phyloP scores from a whole-genome alignment of 345 rosid genomes.

The Populus deltoides region DNA sequence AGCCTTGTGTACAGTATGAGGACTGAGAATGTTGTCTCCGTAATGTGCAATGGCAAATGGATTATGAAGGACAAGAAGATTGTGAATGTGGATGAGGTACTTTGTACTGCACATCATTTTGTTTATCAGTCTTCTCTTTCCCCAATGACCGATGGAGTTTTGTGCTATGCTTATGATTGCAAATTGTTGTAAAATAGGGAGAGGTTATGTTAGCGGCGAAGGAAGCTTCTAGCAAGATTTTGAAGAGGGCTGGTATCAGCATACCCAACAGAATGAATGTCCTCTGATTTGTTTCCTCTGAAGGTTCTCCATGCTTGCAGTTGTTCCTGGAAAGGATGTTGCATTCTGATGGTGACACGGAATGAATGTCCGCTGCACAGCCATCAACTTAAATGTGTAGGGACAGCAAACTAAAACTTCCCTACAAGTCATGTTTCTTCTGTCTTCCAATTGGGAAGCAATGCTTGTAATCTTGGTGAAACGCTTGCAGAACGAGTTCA shows the following conservation, averaged over 20 bases:
- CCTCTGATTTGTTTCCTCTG: slow-evolving; percentile 15
- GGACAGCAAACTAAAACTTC: background rate
- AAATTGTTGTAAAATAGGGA: slow-evolving; percentile 25
- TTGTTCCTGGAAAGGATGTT: too few relatives aligned
- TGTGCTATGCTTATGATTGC: background rate
- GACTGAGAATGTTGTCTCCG: slow-evolving; percentile 57
- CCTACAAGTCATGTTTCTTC: too few relatives aligned
- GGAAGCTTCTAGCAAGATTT: slow-evolving; percentile 41
- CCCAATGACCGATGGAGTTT: too few relatives aligned
- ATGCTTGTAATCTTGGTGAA: too few relatives aligned
- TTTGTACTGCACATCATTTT: background rate
- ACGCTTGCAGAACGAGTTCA: too few relatives aligned
- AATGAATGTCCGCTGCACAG: too few relatives aligned
- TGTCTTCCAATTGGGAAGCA: too few relatives aligned
- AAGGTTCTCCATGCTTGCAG: background rate
- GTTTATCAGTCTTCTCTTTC: too few relatives aligned
- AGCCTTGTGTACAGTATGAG: slow-evolving; percentile 65
- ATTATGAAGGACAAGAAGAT: slow-evolving; percentile 63
- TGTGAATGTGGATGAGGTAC: slow-evolving; percentile 55
- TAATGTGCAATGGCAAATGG: slow-evolving; percentile 77
- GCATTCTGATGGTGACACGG: too few relatives aligned
- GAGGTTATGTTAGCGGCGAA: slow-evolving; percentile 44
- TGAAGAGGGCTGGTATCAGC: slow-evolving; percentile 50
- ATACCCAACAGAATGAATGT: slow-evolving; percentile 51
- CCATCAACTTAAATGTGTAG: background rate